Percentiles rank a stretch among this genome's conserved stretches.
Evolutionary conservation across 495 filamentous ascomycete species (phyloP).

Genomic region (Staphylotrichum longicolle): DNA sequence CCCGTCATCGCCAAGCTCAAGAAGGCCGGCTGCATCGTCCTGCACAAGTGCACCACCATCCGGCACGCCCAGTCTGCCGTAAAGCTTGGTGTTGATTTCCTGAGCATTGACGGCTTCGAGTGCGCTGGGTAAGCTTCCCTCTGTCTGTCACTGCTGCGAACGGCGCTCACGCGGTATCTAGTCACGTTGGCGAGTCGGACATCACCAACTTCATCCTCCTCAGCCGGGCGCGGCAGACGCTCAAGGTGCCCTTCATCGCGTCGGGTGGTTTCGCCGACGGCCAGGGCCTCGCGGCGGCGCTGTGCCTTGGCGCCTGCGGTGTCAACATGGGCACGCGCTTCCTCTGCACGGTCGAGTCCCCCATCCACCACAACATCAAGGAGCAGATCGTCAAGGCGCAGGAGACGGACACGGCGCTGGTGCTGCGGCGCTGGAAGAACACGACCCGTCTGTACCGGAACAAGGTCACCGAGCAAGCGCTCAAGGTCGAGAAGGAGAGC

Average conservation of each 20-base stretch:
- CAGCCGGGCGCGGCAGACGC: constrained; percentile 76
- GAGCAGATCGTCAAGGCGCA: constrained; percentile 82
- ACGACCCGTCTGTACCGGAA: constrained; percentile 86
- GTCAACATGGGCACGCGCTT: constrained; percentile 97
- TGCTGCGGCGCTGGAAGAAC: constrained; percentile 90
- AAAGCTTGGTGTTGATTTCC: constrained; percentile 93
- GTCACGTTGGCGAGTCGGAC: constrained; percentile 83
- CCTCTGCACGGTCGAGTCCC: constrained; percentile 89
- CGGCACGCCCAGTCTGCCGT: constrained; percentile 87
- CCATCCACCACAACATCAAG: constrained; percentile 92
- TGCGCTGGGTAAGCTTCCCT: constrained; percentile 75
- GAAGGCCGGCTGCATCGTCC: constrained; percentile 68
- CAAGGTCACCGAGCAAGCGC: constrained; percentile 75
- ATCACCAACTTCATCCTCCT: constrained; percentile 98
- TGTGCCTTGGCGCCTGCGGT: constrained; percentile 86
- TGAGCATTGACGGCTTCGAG: constrained; percentile 96
- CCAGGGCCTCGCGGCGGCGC: constrained; percentile 87
- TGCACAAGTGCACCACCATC: constrained; percentile 98
- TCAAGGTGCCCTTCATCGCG: constrained; percentile 89
- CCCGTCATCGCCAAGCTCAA: constrained; percentile 90
- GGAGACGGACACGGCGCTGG: constrained; percentile 86
- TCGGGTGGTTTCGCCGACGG: constrained; percentile 95
- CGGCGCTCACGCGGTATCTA: constrained; percentile 11
- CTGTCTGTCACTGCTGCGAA: too few species aligned
- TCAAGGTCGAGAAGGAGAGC: constrained; percentile 82